These are phyloP conservation scores for Cladophialophora exuberans DNA, from an alignment of 2,329 filamentous ascomycete species.

Conservation along the genomic window DNA sequence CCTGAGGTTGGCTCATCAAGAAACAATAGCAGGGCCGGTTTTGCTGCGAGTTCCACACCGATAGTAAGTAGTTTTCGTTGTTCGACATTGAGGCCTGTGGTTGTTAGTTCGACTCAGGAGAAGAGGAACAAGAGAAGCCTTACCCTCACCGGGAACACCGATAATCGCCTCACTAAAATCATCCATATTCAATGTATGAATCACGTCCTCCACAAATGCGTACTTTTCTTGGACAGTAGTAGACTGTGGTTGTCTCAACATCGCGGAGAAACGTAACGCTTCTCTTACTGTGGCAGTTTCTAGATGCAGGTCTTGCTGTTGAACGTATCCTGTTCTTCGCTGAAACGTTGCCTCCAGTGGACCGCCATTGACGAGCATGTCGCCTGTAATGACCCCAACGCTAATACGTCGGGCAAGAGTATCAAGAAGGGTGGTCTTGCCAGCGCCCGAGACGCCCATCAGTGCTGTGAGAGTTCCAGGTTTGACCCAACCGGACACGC, in stretches of 20 bases:
- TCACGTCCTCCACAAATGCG: constrained; percentile 83
- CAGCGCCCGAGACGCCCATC: constrained; percentile 87
- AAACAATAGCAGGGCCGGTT: constrained; percentile 69
- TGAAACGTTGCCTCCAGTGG: constrained; percentile 80
- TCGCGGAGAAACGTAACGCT: constrained; percentile 78
- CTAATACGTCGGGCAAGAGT: constrained; percentile 75
- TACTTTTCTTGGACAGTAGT: constrained; percentile 76
- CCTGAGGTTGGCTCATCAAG: constrained; percentile 70
- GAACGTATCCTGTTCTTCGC: constrained; percentile 87
- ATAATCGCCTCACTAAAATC: constrained; percentile 48
- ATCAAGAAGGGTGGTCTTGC: constrained; percentile 88
- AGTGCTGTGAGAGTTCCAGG: constrained; percentile 88
- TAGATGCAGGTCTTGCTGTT: constrained; percentile 88
- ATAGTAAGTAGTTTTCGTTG: constrained; percentile 81
- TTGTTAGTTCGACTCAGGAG: background rate
- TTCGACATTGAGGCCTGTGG: constrained; percentile 64
- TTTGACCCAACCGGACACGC: constrained; percentile 91
- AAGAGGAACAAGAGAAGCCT: background rate
- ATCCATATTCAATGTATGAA: constrained; percentile 86
- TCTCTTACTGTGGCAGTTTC: constrained; percentile 80
- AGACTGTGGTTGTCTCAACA: constrained; percentile 77
- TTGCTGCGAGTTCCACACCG: constrained; percentile 79
- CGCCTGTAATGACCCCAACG: constrained; percentile 83
- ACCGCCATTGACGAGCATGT: constrained; percentile 77
- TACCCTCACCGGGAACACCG: constrained; percentile 66